Evolutionary conservation across 169 alveolate genomes (phyloP), one percentile per base, ranked within the genome.

Genomic region (Cryptosporidium andersoni): DNA sequence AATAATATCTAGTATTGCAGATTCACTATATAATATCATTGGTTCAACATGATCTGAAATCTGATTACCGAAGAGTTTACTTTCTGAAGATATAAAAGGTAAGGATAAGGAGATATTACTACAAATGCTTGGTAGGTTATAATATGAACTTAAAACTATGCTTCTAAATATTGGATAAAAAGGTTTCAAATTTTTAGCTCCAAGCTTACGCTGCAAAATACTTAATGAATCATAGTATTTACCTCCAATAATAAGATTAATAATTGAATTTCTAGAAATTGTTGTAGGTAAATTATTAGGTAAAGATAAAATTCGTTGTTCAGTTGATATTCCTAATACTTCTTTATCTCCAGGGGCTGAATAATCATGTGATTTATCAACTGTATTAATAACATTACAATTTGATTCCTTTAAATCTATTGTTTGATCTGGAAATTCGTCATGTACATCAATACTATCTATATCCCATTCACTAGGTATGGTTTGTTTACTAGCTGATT

Each of bases 21-120:
- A 64, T 45, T 81, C 90, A 11, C 68, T 68, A 25, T 81, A 64
- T 45, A 58, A 7, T 6, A 37, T 60, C 47, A 74, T 60, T 25
- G 65, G 91, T 9, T 43, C 68, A 53, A 65, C 82, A 65, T 34
- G 92, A 64, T 42, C 56, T 12, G 90, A 88, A 47, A n/a, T 36
- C 45, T 66, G 49, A 51, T 37, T 37, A 45, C 43, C 80, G 51
- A 74, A 58, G 12, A 74, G 47, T 16, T 60, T 74, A 51, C 49
- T 58, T 9, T 52, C 62, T 45, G 55, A 66, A 4, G 74, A 74
- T 14, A 74, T 45, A 11, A 74, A 9, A n/a, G 85, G 85, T 42
- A 62, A 12, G 47, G 55, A 47, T 2, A 74, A 12, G n/a, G 42
- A 7, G n/a, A 68, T 66, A 6, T 68, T 68, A 37, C 48, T 68